Percentiles rank a stretch among this genome's conserved stretches.
Evolutionary conservation across 1,284 basidiomycete species (phyloP).

Genomic region (Sanguinoderma infundibulare): DNA sequence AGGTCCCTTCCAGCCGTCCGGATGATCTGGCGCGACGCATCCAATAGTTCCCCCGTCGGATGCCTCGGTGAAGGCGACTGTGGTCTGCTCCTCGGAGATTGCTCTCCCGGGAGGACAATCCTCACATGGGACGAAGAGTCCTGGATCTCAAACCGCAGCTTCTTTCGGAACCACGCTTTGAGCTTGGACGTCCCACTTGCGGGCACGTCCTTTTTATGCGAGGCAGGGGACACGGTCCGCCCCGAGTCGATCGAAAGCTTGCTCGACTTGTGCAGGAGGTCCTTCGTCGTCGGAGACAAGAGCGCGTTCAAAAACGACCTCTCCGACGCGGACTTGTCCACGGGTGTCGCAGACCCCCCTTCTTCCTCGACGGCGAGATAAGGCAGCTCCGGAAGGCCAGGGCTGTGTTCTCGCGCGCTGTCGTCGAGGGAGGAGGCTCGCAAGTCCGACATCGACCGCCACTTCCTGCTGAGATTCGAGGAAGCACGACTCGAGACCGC

Average conservation of each 20-base stretch:
- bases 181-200: constrained; percentile 47
- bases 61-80: constrained; percentile 3
- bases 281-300: constrained; percentile 20
- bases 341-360: constrained; percentile 1
- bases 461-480: constrained; percentile 23
- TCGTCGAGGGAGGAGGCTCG: constrained; percentile 14
- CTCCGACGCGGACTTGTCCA: constrained; percentile 12
- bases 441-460: constrained; percentile 31
- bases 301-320: constrained; percentile 22
- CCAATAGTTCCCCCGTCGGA: constrained; percentile 1
- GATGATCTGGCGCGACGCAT: constrained; percentile 39
- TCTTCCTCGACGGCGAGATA: constrained; percentile 19
- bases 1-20: constrained; percentile 58
- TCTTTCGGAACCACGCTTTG: constrained; percentile 67
- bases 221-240: constrained; percentile 16
- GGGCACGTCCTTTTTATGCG: constrained; percentile 21
- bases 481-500: constrained; percentile 29
- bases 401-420: background rate
- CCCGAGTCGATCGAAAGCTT: constrained; percentile 16
- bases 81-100: constrained; percentile 7
- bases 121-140: constrained; percentile 39
- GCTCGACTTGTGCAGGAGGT: constrained; percentile 25
- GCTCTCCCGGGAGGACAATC: constrained; percentile 7
- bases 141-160: constrained; percentile 45
- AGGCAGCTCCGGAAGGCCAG: constrained; percentile 9